Percentiles rank a stretch among this genome's conserved stretches.
Conservation (phyloP, 129 eudicot species). For the Ambrosia trifida region DNA sequence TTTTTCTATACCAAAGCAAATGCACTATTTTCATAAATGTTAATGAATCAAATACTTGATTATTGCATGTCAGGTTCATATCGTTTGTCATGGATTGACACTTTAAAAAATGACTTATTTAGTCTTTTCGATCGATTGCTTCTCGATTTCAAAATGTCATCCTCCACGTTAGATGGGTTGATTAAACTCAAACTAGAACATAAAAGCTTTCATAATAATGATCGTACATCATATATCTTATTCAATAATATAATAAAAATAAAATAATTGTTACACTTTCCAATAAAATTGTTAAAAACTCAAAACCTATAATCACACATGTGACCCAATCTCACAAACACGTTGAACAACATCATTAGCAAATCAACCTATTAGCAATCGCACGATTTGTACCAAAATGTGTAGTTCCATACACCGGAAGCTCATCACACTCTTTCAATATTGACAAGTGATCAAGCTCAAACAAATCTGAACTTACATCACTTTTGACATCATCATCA, state of each 20-base stretch:
- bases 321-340: constrained; percentile 13
- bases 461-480: constrained; percentile 71
- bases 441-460: constrained; percentile 71
- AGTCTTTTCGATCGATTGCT: neutral
- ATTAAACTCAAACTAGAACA: neutral
- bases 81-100: neutral
- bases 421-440: constrained; percentile 54
- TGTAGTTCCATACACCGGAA: constrained; percentile 79
- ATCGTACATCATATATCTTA: neutral
- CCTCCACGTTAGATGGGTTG: neutral
- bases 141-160: neutral
- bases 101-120: neutral
- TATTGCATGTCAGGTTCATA: too few relatives aligned
- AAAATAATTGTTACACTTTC: constrained; percentile 2
- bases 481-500: constrained; percentile 50
- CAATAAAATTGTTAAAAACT: constrained; percentile 15
- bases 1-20: too few relatives aligned
- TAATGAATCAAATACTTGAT: too few relatives aligned
- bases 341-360: constrained; percentile 24
- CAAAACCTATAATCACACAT: constrained; percentile 16
- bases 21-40: too few relatives aligned
- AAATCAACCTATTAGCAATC: constrained; percentile 57
- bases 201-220: neutral
- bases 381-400: constrained; percentile 54
- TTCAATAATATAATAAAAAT: neutral